These are phyloP conservation scores for Podila verticillata DNA, from an alignment of 192 early-diverging fungal species.

Conservation along the genomic window DNA sequence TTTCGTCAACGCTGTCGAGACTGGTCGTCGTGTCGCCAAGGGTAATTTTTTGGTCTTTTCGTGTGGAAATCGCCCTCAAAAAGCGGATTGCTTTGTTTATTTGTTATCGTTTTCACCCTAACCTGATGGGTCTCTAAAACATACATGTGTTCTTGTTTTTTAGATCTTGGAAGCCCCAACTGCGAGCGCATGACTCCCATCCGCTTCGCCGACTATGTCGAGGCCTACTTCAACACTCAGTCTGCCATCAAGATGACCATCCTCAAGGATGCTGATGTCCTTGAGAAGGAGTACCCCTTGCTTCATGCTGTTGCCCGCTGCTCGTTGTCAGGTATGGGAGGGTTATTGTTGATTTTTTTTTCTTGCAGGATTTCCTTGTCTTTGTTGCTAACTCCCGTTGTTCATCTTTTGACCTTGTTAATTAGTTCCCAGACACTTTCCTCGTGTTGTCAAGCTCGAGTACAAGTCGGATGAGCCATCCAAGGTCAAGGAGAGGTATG, in stretches of 20 bases:
- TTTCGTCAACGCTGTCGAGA: conserved; percentile 75
- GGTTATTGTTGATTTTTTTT: neutral
- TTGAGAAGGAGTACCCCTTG: conserved; percentile 86
- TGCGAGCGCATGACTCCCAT: conserved; percentile 90
- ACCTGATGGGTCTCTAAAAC: neutral
- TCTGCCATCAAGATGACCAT: conserved; percentile 68
- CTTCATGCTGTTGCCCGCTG: conserved; percentile 82
- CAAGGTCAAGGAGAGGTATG: conserved; percentile 79
- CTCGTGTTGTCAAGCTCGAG: conserved; percentile 71
- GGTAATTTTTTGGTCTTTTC: conserved; percentile 40
- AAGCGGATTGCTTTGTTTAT: neutral
- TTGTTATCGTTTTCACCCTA: too few relatives aligned
- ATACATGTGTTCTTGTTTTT: neutral
- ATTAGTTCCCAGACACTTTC: conserved; percentile 69
- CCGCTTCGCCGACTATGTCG: conserved; percentile 74
- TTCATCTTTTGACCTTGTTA: neutral
- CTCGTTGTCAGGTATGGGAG: conserved; percentile 68
- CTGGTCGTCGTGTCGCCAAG: conserved; percentile 74
- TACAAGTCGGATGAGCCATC: conserved; percentile 76
- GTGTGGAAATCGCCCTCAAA: neutral
- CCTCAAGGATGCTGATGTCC: conserved; percentile 70
- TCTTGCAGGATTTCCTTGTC: neutral
- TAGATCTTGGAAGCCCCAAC: conserved; percentile 86
- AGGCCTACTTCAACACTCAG: conserved; percentile 64
- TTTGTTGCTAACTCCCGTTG: neutral